Evolutionary conservation across 2,329 filamentous ascomycete species (phyloP).

Genomic region (Alternaria ethzedia): DNA sequence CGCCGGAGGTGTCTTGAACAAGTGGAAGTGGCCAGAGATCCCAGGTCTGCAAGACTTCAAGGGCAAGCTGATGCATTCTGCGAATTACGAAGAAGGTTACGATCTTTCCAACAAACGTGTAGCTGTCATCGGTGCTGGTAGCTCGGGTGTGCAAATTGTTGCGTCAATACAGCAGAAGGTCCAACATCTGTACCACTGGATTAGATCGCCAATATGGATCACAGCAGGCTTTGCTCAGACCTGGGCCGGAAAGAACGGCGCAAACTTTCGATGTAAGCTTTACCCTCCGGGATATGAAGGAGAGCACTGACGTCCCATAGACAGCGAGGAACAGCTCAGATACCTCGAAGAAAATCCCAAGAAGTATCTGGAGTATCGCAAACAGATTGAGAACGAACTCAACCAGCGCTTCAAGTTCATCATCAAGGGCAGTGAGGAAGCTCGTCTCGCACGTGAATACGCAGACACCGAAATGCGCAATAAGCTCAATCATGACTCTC

Average conservation of each 20-base stretch:
- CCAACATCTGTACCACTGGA: slow-evolving; percentile 50
- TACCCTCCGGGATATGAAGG: too few species aligned
- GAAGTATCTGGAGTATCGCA: slow-evolving; percentile 56
- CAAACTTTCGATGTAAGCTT: slow-evolving; percentile 52
- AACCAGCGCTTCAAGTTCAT: slow-evolving; percentile 63
- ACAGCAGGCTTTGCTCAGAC: slow-evolving; percentile 57
- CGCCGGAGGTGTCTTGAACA: slow-evolving; percentile 29
- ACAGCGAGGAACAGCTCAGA: slow-evolving; percentile 51
- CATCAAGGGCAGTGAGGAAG: slow-evolving; percentile 57
- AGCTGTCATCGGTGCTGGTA: slow-evolving; percentile 53
- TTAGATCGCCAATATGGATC: slow-evolving; percentile 56
- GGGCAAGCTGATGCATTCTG: slow-evolving; percentile 54
- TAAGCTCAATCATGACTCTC: slow-evolving; percentile 48
- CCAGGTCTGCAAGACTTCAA: slow-evolving; percentile 49
- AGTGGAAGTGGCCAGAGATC: slow-evolving; percentile 53
- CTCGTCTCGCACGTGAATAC: slow-evolving; percentile 51
- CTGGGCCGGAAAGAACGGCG: slow-evolving; percentile 55
- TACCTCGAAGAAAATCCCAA: slow-evolving; percentile 50
- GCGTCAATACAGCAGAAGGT: slow-evolving; percentile 50
- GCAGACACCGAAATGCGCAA: slow-evolving; percentile 49
- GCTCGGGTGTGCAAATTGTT: slow-evolving; percentile 53
- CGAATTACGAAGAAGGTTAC: slow-evolving; percentile 50
- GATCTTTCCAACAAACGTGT: slow-evolving; percentile 48
- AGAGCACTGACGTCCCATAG: slow-evolving; percentile 12
- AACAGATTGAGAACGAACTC: slow-evolving; percentile 57